Percentiles rank a stretch among this genome's conserved stretches.
Evolutionary conservation across 2,329 filamentous ascomycete genomes (phyloP).

Genomic region (Neonectria hederae): DNA sequence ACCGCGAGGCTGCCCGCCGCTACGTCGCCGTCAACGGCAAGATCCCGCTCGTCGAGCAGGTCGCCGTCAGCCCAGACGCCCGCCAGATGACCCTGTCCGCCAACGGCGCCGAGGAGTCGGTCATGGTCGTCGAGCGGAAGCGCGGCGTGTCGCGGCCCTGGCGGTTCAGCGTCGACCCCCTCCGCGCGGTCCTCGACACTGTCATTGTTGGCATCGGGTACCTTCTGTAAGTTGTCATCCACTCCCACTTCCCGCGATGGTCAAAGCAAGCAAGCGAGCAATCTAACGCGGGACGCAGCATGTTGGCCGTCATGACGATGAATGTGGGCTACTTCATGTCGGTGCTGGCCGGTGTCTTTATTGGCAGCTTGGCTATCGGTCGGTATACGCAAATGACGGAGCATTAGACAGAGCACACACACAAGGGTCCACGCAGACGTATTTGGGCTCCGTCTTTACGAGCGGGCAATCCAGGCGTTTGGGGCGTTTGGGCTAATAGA

Average conservation of each 20-base stretch:
- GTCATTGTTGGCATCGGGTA: conserved; percentile 82
- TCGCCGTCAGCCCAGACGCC: conserved; percentile 67
- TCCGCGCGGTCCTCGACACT: conserved; percentile 76
- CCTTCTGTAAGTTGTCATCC: conserved; percentile 73
- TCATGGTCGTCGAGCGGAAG: conserved; percentile 74
- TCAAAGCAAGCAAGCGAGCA: not conserved
- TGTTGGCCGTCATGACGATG: conserved; percentile 92
- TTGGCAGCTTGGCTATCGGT: conserved; percentile 85
- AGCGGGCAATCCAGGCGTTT: not conserved
- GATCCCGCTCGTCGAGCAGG: conserved; percentile 65
- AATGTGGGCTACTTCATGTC: conserved; percentile 88
- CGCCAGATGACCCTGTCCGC: conserved; percentile 72
- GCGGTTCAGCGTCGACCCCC: conserved; percentile 81
- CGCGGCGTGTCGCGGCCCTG: conserved; percentile 70
- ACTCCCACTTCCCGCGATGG: no score
- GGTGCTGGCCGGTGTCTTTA: conserved; percentile 80
- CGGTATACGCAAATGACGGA: conserved; percentile 67
- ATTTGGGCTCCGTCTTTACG: not conserved
- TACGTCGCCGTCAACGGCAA: conserved; percentile 79
- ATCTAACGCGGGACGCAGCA: conserved; percentile 61
- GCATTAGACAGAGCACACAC: conserved; percentile 47
- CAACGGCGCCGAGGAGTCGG: conserved; percentile 83
- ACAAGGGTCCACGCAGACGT: conserved; percentile 1
- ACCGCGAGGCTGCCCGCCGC: conserved; percentile 76
- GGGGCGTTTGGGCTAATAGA: not conserved